A percentile compares a stretch with the other conserved stretches of the same genome.
Evolutionary conservation across 768 basidiomycete genomes (phyloP).

Genomic region (Candolleomyces eurysporus): DNA sequence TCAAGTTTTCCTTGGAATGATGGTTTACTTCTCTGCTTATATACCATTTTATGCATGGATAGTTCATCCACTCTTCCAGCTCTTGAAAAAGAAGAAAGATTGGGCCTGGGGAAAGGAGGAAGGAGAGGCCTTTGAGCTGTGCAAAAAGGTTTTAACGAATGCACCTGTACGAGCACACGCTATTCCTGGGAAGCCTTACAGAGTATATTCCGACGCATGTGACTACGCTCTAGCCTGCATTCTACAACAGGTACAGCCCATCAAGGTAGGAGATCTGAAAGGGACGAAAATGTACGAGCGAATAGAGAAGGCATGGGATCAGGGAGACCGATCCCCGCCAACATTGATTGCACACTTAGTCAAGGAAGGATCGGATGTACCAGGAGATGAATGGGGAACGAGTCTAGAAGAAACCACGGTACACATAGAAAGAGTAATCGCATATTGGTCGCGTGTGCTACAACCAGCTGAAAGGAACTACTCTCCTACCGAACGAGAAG

Average conservation of each 20-base stretch:
- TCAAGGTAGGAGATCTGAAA: slow-evolving; percentile 21
- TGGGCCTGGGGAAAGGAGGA: slow-evolving; percentile 23
- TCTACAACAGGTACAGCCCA: slow-evolving; percentile 32
- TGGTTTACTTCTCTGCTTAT: too few relatives aligned
- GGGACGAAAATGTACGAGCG: slow-evolving; percentile 26
- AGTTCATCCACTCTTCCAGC: slow-evolving; percentile 29
- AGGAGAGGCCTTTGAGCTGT: slow-evolving; percentile 23
- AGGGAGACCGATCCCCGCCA: slow-evolving; percentile 22
- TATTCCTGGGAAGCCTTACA: slow-evolving; percentile 25
- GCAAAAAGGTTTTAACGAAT: slow-evolving; percentile 24
- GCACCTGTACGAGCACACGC: slow-evolving; percentile 34
- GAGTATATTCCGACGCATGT: slow-evolving; percentile 34
- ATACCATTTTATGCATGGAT: slow-evolving; percentile 17
- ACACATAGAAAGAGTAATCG: slow-evolving; percentile 15
- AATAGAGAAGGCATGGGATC: slow-evolving; percentile 16
- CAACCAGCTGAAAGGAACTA: slow-evolving; percentile 36
- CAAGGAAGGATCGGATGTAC: slow-evolving; percentile 19
- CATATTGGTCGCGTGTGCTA: slow-evolving; percentile 31
- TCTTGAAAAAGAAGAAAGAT: slow-evolving; percentile 25
- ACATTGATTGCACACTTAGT: slow-evolving; percentile 14
- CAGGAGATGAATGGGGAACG: slow-evolving; percentile 17
- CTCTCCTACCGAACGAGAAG: slow-evolving; percentile 37
- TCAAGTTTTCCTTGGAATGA: slow-evolving; percentile 11
- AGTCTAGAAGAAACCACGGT: slow-evolving; percentile 29
- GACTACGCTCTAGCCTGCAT: slow-evolving; percentile 27